These are phyloP conservation scores for Colletotrichum navitas DNA, from an alignment of 2,329 filamentous ascomycete species.

Conservation along the genomic window DNA sequence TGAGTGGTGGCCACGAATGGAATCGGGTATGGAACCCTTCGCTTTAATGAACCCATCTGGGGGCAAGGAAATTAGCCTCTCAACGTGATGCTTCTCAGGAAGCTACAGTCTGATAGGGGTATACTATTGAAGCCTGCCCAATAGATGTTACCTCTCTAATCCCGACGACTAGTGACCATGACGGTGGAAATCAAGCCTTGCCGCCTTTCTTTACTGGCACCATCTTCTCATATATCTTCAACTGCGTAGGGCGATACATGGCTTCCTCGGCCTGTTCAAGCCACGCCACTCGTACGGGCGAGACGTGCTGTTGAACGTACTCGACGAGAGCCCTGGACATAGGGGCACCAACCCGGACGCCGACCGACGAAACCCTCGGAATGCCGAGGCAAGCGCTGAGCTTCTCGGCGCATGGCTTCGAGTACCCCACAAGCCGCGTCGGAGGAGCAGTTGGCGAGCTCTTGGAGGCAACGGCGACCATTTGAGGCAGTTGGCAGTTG, in stretches of 20 bases:
- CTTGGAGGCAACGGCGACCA: conserved; percentile 64
- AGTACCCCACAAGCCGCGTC: conserved; percentile 72
- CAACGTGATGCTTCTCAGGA: neutral
- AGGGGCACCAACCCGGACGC: conserved; percentile 67
- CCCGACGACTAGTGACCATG: too few species aligned
- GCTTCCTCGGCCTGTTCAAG: conserved; percentile 45
- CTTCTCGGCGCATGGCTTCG: conserved; percentile 68
- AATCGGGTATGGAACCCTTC: neutral
- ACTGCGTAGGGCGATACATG: conserved; percentile 48
- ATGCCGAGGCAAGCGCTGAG: conserved; percentile 70
- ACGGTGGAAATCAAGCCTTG: conserved; percentile 11
- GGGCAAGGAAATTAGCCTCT: neutral
- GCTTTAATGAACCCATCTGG: neutral
- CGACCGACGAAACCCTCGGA: conserved; percentile 74
- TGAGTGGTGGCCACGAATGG: neutral
- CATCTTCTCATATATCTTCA: conserved; percentile 39
- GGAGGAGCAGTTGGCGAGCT: conserved; percentile 53
- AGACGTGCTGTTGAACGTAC: conserved; percentile 66
- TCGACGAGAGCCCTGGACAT: conserved; percentile 68
- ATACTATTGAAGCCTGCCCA: neutral
- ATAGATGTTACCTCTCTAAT: neutral
- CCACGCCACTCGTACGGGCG: conserved; percentile 68
- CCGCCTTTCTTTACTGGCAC: conserved; percentile 34
- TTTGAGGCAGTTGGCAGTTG: conserved; percentile 70
- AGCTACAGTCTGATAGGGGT: neutral